Percentiles rank a stretch among this genome's conserved stretches.
These are phyloP conservation scores for Colletotrichum aenigma DNA, from an alignment of 2,329 filamentous ascomycete species.

Conservation along the genomic window DNA sequence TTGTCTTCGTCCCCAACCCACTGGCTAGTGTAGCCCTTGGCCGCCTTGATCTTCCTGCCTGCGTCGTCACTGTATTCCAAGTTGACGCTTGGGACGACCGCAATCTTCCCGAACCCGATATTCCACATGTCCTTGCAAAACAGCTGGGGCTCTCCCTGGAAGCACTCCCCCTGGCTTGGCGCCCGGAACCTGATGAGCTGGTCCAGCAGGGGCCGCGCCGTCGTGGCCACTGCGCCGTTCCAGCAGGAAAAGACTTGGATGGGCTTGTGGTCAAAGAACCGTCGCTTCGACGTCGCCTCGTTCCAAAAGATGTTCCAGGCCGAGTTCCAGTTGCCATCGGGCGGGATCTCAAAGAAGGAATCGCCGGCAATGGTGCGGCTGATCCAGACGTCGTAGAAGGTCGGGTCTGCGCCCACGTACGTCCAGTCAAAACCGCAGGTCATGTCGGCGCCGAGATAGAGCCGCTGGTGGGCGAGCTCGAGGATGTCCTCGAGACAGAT, in stretches of 20 bases:
- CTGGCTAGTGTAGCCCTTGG: slow-evolving; percentile 52
- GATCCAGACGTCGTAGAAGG: slow-evolving; percentile 62
- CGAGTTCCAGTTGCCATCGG: slow-evolving; percentile 52
- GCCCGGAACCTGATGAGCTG: slow-evolving; percentile 49
- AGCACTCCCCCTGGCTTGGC: slow-evolving; percentile 46
- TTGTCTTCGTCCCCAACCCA: slow-evolving; percentile 33
- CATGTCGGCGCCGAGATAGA: too few relatives aligned
- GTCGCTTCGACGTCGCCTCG: slow-evolving; percentile 36
- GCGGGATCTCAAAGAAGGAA: slow-evolving; percentile 57
- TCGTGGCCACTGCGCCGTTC: slow-evolving; percentile 59
- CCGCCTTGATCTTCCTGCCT: slow-evolving; percentile 43
- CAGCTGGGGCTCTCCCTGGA: slow-evolving; percentile 52
- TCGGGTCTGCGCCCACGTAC: slow-evolving; percentile 34
- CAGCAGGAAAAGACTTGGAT: slow-evolving; percentile 67
- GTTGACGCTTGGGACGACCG: too few relatives aligned
- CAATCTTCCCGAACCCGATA: too few relatives aligned
- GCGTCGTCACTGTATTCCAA: too few relatives aligned
- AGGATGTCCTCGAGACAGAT: too few relatives aligned
- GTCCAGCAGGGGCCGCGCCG: slow-evolving; percentile 50
- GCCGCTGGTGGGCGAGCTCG: too few relatives aligned
- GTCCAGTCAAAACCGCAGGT: too few relatives aligned
- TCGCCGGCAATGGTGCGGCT: slow-evolving; percentile 57
- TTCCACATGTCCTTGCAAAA: too few relatives aligned
- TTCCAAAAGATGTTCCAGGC: slow-evolving; percentile 60
- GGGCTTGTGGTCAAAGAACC: slow-evolving; percentile 42